These are phyloP conservation scores for Colletotrichum liriopes DNA, from an alignment of 2,329 filamentous ascomycete genomes.

Conservation along the genomic window DNA sequence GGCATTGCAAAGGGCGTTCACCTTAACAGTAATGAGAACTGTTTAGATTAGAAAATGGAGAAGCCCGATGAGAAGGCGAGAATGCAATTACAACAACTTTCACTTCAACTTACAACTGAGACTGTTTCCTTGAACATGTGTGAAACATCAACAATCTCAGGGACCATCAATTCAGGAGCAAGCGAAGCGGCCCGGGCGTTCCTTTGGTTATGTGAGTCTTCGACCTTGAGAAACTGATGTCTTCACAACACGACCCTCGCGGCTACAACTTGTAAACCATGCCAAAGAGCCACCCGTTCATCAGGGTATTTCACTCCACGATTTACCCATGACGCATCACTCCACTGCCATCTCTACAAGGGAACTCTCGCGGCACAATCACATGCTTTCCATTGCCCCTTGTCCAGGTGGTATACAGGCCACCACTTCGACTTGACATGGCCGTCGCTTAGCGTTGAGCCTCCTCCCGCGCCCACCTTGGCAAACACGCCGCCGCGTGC, in stretches of 20 bases:
- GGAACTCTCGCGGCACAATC: conserved; percentile 8
- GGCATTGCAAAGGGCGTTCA: conserved; percentile 39
- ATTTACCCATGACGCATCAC: background rate
- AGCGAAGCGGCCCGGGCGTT: background rate
- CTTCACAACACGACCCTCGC: background rate
- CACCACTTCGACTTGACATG: background rate
- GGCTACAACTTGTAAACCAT: background rate
- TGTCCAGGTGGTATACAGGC: too few relatives aligned
- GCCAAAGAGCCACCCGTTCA: background rate
- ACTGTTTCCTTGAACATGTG: background rate
- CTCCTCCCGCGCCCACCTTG: background rate
- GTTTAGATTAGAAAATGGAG: conserved; percentile 26
- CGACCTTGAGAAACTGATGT: background rate
- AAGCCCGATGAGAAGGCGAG: background rate
- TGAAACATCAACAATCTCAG: too few relatives aligned
- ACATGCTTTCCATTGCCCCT: conserved; percentile 16
- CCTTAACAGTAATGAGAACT: conserved; percentile 22
- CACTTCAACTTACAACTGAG: background rate
- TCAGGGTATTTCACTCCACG: background rate
- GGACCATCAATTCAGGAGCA: background rate
- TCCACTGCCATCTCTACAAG: background rate
- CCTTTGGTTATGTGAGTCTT: background rate
- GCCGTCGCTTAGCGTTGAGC: background rate
- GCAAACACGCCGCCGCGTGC: background rate
- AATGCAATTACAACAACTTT: conserved; percentile 19